Conservation (phyloP, 2,329 filamentous ascomycete species). For the Sordariomycetes sp. region DNA sequence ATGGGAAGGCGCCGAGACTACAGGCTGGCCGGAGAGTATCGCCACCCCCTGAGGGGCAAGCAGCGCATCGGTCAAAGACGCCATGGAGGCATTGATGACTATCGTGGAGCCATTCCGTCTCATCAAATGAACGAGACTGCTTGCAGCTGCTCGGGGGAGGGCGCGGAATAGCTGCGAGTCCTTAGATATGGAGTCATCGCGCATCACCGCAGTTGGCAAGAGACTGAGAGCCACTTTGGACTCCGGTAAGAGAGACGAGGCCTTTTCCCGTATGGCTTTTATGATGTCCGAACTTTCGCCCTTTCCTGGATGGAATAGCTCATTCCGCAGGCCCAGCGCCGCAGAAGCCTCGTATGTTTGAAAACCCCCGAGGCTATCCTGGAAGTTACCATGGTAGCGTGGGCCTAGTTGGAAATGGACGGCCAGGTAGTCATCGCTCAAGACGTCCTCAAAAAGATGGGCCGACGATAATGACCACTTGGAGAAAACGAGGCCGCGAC, state of each 20-base stretch:
- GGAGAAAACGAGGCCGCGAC: slow-evolving; percentile 62
- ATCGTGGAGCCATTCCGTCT: slow-evolving; percentile 66
- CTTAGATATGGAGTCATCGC: slow-evolving; percentile 68
- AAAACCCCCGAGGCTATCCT: slow-evolving; percentile 90
- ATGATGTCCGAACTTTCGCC: slow-evolving; percentile 89
- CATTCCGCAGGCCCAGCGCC: slow-evolving; percentile 80
- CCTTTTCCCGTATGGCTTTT: slow-evolving; percentile 75
- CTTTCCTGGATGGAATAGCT: slow-evolving; percentile 78
- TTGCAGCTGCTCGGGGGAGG: slow-evolving; percentile 61
- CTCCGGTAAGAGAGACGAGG: slow-evolving; percentile 72
- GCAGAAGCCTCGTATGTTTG: slow-evolving; percentile 94
- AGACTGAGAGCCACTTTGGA: slow-evolving; percentile 73
- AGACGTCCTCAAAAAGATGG: slow-evolving; percentile 74
- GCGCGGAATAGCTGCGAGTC: slow-evolving; percentile 68
- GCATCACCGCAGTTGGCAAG: slow-evolving; percentile 68
- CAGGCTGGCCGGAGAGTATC: slow-evolving; percentile 71
- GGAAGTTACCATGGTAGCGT: slow-evolving; percentile 90
- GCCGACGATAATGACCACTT: slow-evolving; percentile 86
- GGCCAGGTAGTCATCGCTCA: slow-evolving; percentile 85
- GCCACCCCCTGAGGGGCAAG: slow-evolving; percentile 70
- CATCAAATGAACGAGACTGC: slow-evolving; percentile 57
- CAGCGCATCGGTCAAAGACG: slow-evolving; percentile 82
- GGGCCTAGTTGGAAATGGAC: slow-evolving; percentile 86
- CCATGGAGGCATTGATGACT: slow-evolving; percentile 79
- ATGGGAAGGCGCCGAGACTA: slow-evolving; percentile 70